A percentile compares a stretch with the other conserved stretches of the same genome.
Evolutionary conservation across 495 filamentous ascomycete genomes (phyloP).

Genomic region (Terfezia boudieri): DNA sequence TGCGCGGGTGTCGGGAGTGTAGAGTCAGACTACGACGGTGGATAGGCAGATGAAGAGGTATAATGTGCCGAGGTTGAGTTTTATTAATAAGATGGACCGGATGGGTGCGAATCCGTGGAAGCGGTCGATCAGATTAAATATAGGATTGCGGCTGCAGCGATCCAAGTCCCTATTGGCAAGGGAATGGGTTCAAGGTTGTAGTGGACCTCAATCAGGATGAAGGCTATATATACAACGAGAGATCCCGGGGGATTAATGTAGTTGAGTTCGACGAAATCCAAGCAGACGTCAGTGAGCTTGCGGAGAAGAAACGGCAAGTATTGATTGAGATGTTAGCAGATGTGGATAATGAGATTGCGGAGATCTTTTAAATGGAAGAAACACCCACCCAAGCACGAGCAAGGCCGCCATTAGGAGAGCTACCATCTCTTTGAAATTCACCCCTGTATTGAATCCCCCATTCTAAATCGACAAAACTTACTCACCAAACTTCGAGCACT

Average conservation of each 20-base stretch:
- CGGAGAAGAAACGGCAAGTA: constrained; percentile 54
- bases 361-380: constrained; percentile 75
- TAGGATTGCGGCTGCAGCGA: constrained; percentile 70
- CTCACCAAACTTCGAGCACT: background rate
- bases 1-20: constrained; percentile 94
- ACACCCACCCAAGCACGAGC: constrained; percentile 51
- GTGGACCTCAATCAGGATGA: constrained; percentile 88
- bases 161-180: constrained; percentile 85
- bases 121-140: constrained; percentile 87
- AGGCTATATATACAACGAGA: constrained; percentile 62
- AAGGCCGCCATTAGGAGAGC: constrained; percentile 74
- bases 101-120: constrained; percentile 98
- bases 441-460: constrained; percentile 49
- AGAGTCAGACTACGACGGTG: constrained; percentile 95
- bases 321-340: constrained; percentile 92
- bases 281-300: constrained; percentile 45
- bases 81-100: constrained; percentile 99
- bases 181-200: constrained; percentile 83
- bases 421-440: constrained; percentile 75
- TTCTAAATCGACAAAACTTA: too few species aligned
- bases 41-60: constrained; percentile 97
- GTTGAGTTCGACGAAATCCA: constrained; percentile 59
- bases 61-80: constrained; percentile 84
- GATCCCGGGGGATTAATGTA: constrained; percentile 47
- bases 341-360: constrained; percentile 94